Evolutionary conservation across 176 grass and related monocot genomes (phyloP).

Genomic region (Neostapfia colusana): DNA sequence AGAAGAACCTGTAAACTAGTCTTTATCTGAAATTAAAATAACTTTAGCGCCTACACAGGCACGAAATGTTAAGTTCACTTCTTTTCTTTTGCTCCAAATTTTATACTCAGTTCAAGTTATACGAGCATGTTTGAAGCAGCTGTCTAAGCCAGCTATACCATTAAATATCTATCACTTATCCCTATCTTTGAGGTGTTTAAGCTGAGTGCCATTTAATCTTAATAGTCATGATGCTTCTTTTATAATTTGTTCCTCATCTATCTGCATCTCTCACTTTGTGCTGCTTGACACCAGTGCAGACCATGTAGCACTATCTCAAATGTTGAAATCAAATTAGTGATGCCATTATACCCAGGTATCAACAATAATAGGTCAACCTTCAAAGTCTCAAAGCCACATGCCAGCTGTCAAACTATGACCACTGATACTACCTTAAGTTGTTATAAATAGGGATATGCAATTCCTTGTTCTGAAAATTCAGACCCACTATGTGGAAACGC

Average conservation of each 20-base stretch:
- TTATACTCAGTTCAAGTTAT: neutral
- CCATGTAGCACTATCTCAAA: neutral
- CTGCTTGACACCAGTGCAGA: neutral
- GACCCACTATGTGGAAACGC: neutral
- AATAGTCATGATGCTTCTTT: slow-evolving; percentile 3
- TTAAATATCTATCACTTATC: neutral
- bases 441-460: slow-evolving; percentile 18
- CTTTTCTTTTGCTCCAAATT: neutral
- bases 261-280: neutral
- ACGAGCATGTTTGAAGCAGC: slow-evolving; percentile 15
- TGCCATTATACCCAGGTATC: neutral
- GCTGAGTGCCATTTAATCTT: neutral
- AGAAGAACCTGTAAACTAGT: neutral
- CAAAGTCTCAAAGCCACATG: neutral
- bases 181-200: slow-evolving; percentile 3
- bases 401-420: neutral
- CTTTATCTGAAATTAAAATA: slow-evolving; percentile 11
- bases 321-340: slow-evolving; percentile 16
- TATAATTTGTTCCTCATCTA: neutral
- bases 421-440: neutral
- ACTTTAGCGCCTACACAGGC: neutral
- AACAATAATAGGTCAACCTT: neutral
- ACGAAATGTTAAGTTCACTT: neutral
- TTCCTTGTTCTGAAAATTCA: neutral
- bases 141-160: neutral